Evolutionary conservation across 2,329 filamentous ascomycete species (phyloP), one percentile per base, ranked within the genome.

Genomic region (Aspergillus phoenicis): DNA sequence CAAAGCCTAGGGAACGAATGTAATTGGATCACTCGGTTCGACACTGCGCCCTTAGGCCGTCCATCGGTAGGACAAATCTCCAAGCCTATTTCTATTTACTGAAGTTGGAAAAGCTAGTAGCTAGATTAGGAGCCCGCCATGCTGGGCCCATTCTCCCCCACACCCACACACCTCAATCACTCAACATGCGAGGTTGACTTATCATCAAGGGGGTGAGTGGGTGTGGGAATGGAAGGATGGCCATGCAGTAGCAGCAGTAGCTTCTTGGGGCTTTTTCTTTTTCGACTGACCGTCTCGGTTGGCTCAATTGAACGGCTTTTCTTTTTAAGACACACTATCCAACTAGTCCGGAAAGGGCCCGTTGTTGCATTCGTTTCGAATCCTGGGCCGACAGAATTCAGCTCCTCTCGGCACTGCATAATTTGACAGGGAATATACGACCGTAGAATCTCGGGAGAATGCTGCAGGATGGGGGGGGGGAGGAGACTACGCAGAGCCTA

Each of bases 1-100:
- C 62, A 64, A 38, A 38, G 17, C 48, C 28, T n/a, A 24, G 33
- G 24, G 30, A 52, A 49, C 22, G 28, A 56, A 49, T 26, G n/a
- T 2, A n/a, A 28, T 28, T 58, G 61, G 60, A 24, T 56, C 49
- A 43, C 58, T 64, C 57, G 60, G 57, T 38, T 56, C 10, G 52
- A 57, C 57, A 63, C 60, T 58, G 36, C 54, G 43, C 15, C 24
- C 45, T 57, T 62, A 13, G 61, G 47, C 26, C 47, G 26, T 51
- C 47, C 47, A 51, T 51, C n/a, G n/a, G 47, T 51, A 51, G 15
- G 45, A 48, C 45, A 28, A 24, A 30, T 38, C 45, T 62, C 49
- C 36, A 41, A 30, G 48, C 45, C 52, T 56, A 47, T 49, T 30
- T 30, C 15, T 13, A 24, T n/a, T 38, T 45, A 43, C 45, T 36